phyloP scores from a whole-genome alignment of 1,284 basidiomycete genomes.

The Fomitiporia mediterranea region DNA sequence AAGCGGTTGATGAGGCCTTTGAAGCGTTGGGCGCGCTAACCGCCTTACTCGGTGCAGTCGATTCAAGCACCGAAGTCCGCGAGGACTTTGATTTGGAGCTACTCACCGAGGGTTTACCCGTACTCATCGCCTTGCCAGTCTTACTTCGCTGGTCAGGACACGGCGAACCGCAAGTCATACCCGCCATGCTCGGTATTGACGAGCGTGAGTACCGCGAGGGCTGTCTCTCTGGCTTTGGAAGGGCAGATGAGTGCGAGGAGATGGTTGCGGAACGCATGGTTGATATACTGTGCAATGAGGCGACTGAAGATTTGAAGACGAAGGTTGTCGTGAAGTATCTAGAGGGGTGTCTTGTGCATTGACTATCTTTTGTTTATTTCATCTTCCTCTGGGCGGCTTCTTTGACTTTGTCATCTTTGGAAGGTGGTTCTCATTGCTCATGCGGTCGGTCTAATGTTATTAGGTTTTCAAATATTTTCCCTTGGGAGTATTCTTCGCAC shows the following conservation, averaged over 20 bases:
- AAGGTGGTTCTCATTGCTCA: no score
- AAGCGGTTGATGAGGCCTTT: conserved; percentile 74
- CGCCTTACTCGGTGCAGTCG: conserved; percentile 50
- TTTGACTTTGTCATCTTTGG: no score
- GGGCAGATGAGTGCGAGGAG: conserved; percentile 67
- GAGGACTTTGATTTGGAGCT: conserved; percentile 37
- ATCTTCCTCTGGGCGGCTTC: no score
- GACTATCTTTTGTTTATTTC: conserved; percentile 22
- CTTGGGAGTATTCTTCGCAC: background rate
- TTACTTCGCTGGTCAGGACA: conserved; percentile 44
- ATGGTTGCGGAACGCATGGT: conserved; percentile 54
- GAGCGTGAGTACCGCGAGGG: conserved; percentile 61
- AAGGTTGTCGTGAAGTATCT: conserved; percentile 43
- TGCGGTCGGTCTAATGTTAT: background rate
- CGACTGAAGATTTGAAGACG: conserved; percentile 30
- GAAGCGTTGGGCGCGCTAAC: conserved; percentile 53
- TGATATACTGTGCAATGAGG: conserved; percentile 39
- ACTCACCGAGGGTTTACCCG: conserved; percentile 59
- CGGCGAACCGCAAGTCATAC: conserved; percentile 37
- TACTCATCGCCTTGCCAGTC: conserved; percentile 63
- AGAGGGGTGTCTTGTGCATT: conserved; percentile 37
- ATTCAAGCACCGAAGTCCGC: conserved; percentile 29
- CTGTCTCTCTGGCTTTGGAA: conserved; percentile 66
- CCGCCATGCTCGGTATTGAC: conserved; percentile 49
- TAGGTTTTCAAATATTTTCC: no score